Evolutionary conservation across 495 filamentous ascomycete genomes (phyloP).

Genomic region (Xylaria nigripes): DNA sequence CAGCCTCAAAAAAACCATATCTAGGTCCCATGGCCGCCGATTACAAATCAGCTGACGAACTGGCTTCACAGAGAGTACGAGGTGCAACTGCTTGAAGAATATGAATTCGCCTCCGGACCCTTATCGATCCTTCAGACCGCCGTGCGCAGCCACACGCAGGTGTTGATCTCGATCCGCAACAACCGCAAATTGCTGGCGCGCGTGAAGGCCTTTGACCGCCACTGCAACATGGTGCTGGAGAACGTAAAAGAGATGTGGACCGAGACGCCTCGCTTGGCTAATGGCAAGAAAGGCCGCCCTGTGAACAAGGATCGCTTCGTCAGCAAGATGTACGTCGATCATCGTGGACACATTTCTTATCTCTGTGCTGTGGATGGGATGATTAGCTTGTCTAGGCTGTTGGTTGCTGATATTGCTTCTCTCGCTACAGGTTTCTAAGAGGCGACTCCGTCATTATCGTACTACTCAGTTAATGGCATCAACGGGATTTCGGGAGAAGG

Average conservation of each 20-base stretch:
- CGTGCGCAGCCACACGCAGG: conserved; percentile 74
- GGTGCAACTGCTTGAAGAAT: conserved; percentile 76
- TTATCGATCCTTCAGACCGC: conserved; percentile 92
- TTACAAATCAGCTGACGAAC: conserved; percentile 9
- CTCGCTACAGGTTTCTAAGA: conserved; percentile 66
- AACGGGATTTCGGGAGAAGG: not conserved
- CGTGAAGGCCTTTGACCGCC: conserved; percentile 46
- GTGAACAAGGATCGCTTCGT: conserved; percentile 98
- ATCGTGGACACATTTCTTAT: not conserved
- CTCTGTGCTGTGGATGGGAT: not conserved
- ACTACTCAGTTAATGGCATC: conserved; percentile 57
- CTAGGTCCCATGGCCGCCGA: not conserved
- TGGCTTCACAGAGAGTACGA: conserved; percentile 66
- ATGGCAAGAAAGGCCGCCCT: conserved; percentile 76
- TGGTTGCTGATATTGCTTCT: conserved; percentile 9
- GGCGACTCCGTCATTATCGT: conserved; percentile 94
- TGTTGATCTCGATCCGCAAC: conserved; percentile 81
- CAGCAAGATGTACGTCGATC: conserved; percentile 77
- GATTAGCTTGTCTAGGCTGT: not conserved
- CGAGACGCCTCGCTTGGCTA: conserved; percentile 68
- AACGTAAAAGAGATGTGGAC: conserved; percentile 99
- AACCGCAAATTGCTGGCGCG: conserved; percentile 72
- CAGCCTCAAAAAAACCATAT: not conserved
- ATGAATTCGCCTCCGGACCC: conserved; percentile 78
- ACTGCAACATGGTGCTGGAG: conserved; percentile 88